Percentiles rank a stretch among this genome's conserved stretches.
Conservation (phyloP, 768 basidiomycete genomes). For the Naganishia friedmannii region DNA sequence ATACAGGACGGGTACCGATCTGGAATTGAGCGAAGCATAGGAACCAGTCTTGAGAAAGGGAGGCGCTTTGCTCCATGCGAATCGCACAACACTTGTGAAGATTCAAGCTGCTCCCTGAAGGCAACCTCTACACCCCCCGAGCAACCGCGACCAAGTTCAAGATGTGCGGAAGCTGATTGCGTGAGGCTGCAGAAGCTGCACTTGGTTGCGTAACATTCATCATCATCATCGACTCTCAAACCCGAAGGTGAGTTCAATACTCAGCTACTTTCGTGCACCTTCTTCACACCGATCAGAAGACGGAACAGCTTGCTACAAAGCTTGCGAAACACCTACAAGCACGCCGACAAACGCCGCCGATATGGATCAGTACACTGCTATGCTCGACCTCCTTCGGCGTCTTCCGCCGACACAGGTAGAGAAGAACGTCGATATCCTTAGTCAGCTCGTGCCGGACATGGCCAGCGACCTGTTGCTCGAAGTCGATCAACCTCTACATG, state of each 20-base stretch:
- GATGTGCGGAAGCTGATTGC: no score
- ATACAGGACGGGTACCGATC: no score
- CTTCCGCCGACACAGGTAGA: conserved; percentile 88
- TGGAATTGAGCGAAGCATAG: no score
- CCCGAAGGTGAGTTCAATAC: no score
- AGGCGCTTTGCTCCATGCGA: no score
- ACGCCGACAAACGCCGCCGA: background rate
- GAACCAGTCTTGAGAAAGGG: no score
- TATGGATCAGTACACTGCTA: conserved; percentile 60
- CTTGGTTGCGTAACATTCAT: background rate
- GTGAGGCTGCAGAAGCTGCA: no score
- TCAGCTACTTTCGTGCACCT: no score
- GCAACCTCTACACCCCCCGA: no score
- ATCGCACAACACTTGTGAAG: no score
- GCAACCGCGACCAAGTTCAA: no score
- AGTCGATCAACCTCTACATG: conserved; percentile 87
- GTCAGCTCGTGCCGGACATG: conserved; percentile 81
- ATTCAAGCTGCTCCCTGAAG: no score
- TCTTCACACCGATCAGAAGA: background rate
- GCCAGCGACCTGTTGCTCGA: conserved; percentile 91
- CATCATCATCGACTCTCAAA: background rate
- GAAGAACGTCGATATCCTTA: conserved; percentile 77
- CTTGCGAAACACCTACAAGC: background rate
- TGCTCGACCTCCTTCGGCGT: conserved; percentile 92
- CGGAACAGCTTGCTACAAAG: background rate